Evolutionary conservation across 2,329 filamentous ascomycete genomes (phyloP), one percentile per base, ranked within the genome.

Genomic region (Whalleya microplaca): DNA sequence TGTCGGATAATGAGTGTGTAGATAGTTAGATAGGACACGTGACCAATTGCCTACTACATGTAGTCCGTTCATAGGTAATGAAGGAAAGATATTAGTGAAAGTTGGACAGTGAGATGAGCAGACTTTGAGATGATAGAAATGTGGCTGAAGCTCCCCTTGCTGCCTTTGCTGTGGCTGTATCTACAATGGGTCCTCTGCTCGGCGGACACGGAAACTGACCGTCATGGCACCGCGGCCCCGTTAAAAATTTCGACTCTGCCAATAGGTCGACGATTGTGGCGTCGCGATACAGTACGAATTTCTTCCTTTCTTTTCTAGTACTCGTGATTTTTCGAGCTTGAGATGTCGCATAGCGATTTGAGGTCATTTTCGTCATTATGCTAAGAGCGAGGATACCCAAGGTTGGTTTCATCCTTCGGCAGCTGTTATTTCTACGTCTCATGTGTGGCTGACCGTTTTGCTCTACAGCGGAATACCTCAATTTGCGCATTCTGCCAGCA

Each of bases 401-500:
- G 66, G 70, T 72, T 41, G 42, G 62, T 54, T 50, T 19, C 3
- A 18, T 14, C 10, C 16, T 12, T 1, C n/a, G 19, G 12, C 9
- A 19, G 10, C 40, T 40, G 43, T n/a, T 42, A n/a, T 48, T 53
- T 4, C 41, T 19, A 2, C 43, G 12, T 21, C 10, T 46, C 48
- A 18, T 16, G 37, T 21, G 4, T 47, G 32, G 19, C 62, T 65
- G 52, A 64, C 43, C 10, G 14, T 37, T 49, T 40, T 44, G 10
- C 8, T 56, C 9, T 21, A 43, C 47, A 71, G 70, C 64, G 62
- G 55, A 66, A 68, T 54, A 65, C 56, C 54, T 70, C 67, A 42
- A 66, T 71, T 56, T 72, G 65, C 62, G 64, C 64, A 54, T 67
- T 69, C 59, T 69, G 67, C 58, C 66, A 63, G 55, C 60, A 66